Evolutionary conservation across 1,139 yeast species (phyloP), one percentile per base, ranked within the genome.

Genomic region (Spathaspora sp.): DNA sequence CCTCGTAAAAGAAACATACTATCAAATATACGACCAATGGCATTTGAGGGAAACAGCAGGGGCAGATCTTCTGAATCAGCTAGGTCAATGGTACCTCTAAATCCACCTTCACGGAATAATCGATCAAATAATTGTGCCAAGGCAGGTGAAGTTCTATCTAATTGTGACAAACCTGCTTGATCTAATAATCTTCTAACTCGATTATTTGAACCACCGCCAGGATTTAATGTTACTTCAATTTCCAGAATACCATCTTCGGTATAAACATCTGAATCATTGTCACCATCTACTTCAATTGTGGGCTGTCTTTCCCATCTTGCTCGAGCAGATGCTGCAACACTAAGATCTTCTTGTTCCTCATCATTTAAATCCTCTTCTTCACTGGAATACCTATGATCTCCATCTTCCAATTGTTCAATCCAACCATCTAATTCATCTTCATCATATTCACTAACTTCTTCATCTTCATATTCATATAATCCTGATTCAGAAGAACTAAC

Each of bases 351-450:
- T 17, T 49, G 54, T 24, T 51, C 51, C 10, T 34, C 53, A 3
- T 37, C 50, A 26, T 6, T 26, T n/a, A n/a, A n/a, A 8, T 26
- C 23, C 10, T 48, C 58, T 20, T 45, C 48, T 4, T 56, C 58
- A 34, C 52, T 53, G 7, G 46, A 46, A 2, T 51, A 47, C 7
- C 23, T 20, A 10, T 50, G 51, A 8, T 59, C 62, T 29, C 56
- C 64, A 44, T 61, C 68, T 52, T 57, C 71, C 51, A 74, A 70
- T 34, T 68, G 76, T 46, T 71, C 76, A 43, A 74, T 65, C 78
- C 78, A 73, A 2, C 71, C 74, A 50, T 73, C 78, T 15, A 72
- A 59, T 42, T 70, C 78, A 41, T 63, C 74, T 46, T 71, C 74
- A 41, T 70, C 74, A 46, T 72, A 68, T 36, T 64, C 73, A 49